Percentiles rank a stretch among this genome's conserved stretches.
These are phyloP conservation scores for Incumbomyces lentus DNA, from an alignment of 2,329 filamentous ascomycete genomes.

Conservation along the genomic window DNA sequence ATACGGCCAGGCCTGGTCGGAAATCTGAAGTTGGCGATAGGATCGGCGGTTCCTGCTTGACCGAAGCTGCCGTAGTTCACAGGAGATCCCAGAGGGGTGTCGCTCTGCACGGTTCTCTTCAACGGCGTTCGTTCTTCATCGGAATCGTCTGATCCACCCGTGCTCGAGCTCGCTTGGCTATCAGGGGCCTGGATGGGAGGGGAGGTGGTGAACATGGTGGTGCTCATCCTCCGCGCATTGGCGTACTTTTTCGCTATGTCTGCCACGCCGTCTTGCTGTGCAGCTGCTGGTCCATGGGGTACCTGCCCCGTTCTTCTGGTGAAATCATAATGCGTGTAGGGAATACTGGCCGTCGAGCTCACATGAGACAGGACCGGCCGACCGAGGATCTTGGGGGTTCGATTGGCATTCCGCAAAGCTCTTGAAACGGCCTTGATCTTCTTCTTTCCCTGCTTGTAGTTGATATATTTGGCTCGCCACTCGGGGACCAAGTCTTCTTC, in stretches of 20 bases:
- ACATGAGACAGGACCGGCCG: constrained; percentile 9
- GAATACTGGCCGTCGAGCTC: constrained; percentile 11
- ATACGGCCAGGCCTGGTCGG: constrained; percentile 24
- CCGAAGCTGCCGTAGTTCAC: constrained; percentile 56
- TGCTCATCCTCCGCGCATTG: constrained; percentile 17
- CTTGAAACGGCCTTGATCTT: constrained; percentile 72
- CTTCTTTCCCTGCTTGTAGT: constrained; percentile 92
- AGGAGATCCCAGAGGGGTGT: constrained; percentile 29
- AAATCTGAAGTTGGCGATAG: constrained; percentile 22
- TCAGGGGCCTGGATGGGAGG: constrained; percentile 31
- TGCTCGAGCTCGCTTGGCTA: constrained; percentile 19
- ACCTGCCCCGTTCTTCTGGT: constrained; percentile 1
- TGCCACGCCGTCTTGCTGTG: constrained; percentile 10
- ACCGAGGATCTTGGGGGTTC: constrained; percentile 30
- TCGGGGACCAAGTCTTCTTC: constrained; percentile 84
- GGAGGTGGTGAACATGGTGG: constrained; percentile 23
- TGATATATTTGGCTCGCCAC: constrained; percentile 87
- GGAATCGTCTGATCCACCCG: not conserved
- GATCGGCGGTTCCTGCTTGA: constrained; percentile 28
- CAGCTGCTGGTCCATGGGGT: not conserved
- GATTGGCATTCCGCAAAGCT: constrained; percentile 54
- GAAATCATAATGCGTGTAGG: constrained; percentile 22
- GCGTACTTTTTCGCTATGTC: constrained; percentile 9
- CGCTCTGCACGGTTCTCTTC: constrained; percentile 19
- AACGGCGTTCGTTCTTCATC: constrained; percentile 6